These are phyloP conservation scores for Brassica carinata DNA, from an alignment of 345 rosid species.

Conservation along the genomic window DNA sequence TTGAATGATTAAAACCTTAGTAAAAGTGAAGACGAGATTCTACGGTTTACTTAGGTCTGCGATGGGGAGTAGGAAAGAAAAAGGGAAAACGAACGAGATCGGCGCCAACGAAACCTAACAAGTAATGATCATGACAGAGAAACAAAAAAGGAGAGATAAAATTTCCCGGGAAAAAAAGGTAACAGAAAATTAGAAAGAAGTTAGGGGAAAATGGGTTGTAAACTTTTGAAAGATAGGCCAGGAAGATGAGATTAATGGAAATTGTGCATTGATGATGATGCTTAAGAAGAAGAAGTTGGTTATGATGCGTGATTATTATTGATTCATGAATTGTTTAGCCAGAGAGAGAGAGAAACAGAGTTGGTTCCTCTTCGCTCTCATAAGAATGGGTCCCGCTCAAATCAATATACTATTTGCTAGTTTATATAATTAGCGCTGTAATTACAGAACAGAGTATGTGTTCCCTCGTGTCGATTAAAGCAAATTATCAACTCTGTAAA, in stretches of 20 bases:
- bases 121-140: conserved; percentile 31
- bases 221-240: conserved; percentile 34
- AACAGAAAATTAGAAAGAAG: conserved; percentile 25
- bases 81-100: conserved; percentile 20
- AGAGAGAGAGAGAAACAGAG: neutral
- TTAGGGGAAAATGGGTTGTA: conserved; percentile 22
- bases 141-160: neutral
- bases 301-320: no score
- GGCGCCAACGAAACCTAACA: conserved; percentile 34
- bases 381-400: conserved; percentile 32
- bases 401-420: neutral
- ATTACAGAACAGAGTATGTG: neutral
- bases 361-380: neutral
- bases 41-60: conserved; percentile 39
- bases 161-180: conserved; percentile 35
- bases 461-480: conserved; percentile 9
- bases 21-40: conserved; percentile 25
- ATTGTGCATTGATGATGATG: conserved; percentile 23
- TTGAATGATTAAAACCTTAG: conserved; percentile 1
- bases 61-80: neutral
- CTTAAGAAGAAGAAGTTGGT: neutral
- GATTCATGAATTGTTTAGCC: no score
- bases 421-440: conserved; percentile 9
- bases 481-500: neutral
- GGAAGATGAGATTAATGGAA: conserved; percentile 19